Conservation (phyloP, 2,329 filamentous ascomycete genomes). For the Pseudohalonectria lignicola region DNA sequence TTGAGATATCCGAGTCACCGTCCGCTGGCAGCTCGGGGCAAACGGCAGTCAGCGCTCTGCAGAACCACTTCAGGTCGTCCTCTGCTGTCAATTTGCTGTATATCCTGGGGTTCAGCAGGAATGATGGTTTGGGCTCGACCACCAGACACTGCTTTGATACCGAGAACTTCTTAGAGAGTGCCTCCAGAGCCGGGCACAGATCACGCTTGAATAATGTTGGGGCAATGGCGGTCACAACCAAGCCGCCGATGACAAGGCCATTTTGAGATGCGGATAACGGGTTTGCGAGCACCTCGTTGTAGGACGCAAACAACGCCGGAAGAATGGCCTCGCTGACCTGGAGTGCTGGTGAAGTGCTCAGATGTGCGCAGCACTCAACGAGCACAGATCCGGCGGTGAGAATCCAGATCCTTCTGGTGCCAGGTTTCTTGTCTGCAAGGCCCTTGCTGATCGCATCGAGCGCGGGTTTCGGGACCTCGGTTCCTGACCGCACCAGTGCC, state of each 20-base stretch:
- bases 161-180: conserved; percentile 48
- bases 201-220: conserved; percentile 41
- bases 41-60: conserved; percentile 56
- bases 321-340: conserved; percentile 42
- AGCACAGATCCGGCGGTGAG: conserved; percentile 63
- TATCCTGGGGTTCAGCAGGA: conserved; percentile 72
- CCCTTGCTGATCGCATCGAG: conserved; percentile 71
- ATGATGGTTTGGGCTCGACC: conserved; percentile 72
- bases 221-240: conserved; percentile 58
- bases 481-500: conserved; percentile 48
- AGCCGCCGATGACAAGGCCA: conserved; percentile 70
- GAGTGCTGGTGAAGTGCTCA: conserved; percentile 5
- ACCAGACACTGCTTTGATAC: conserved; percentile 56
- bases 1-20: conserved; percentile 34
- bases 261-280: conserved; percentile 69
- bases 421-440: conserved; percentile 71
- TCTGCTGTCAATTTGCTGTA: conserved; percentile 68
- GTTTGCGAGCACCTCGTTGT: conserved; percentile 70
- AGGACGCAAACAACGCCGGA: conserved; percentile 53
- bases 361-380: background rate
- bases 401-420: conserved; percentile 71
- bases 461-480: conserved; percentile 53
- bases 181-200: conserved; percentile 33
- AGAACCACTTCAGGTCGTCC: conserved; percentile 71
- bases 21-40: conserved; percentile 42